These are phyloP conservation scores for Tuber microsphaerosporum DNA, from an alignment of 495 filamentous ascomycete species.

Conservation along the genomic window DNA sequence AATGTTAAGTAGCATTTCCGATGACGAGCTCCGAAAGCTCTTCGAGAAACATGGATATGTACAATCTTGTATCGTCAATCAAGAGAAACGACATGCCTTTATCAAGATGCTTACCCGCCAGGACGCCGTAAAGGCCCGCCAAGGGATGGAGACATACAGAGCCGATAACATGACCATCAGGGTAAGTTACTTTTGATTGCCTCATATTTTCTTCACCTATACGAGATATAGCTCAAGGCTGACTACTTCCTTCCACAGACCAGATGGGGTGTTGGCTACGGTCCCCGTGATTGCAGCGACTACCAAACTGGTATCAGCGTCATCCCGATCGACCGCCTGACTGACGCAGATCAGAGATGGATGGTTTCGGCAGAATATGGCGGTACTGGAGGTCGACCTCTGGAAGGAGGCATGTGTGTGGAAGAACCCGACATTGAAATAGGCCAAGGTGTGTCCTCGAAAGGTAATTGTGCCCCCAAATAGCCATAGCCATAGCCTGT, in stretches of 20 bases:
- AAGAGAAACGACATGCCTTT: constrained; percentile 94
- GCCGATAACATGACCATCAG: constrained; percentile 66
- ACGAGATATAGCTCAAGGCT: constrained; percentile 25
- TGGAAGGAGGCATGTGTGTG: constrained; percentile 77
- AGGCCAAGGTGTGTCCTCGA: constrained; percentile 90
- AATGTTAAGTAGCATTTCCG: constrained; percentile 54
- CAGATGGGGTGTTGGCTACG: constrained; percentile 95
- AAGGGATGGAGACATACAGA: constrained; percentile 80
- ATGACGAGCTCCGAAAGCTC: constrained; percentile 67
- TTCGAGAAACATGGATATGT: constrained; percentile 77
- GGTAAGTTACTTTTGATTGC: constrained; percentile 50
- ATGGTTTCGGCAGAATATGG: constrained; percentile 91
- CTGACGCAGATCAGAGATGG: constrained; percentile 95
- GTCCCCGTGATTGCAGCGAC: constrained; percentile 93
- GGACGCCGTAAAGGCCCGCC: constrained; percentile 75
- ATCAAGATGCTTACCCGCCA: constrained; percentile 92
- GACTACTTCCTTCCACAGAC: constrained; percentile 53
- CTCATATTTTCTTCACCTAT: neutral
- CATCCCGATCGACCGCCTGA: constrained; percentile 84
- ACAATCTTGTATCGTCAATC: constrained; percentile 95
- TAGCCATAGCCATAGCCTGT: neutral
- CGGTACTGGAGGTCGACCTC: constrained; percentile 74
- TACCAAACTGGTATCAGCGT: constrained; percentile 87
- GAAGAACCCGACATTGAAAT: constrained; percentile 99
- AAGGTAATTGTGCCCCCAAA: constrained; percentile 43